phyloP scores from a whole-genome alignment of 305 asterid species.

The Fraxinus latifolia region DNA sequence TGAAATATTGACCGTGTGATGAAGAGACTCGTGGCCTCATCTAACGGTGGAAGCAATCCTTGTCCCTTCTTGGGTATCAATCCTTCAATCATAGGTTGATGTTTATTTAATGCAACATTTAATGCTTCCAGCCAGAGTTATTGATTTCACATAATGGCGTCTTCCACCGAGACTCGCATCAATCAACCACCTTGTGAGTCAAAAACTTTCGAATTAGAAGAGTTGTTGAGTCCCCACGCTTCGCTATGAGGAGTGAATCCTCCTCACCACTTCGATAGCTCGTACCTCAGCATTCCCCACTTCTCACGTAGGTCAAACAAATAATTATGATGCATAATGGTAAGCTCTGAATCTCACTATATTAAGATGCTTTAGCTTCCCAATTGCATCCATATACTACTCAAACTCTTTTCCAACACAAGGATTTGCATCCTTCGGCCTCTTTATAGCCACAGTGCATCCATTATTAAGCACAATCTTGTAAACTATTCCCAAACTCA shows the following conservation, averaged over 20 bases:
- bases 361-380: constrained; percentile 74
- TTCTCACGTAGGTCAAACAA: background rate
- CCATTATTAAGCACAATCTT: constrained; percentile 83
- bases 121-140: background rate
- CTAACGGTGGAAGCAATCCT: background rate
- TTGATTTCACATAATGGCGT: background rate
- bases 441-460: constrained; percentile 66
- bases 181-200: background rate
- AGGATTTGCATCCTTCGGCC: constrained; percentile 80
- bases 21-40: background rate
- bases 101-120: background rate
- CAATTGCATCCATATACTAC: constrained; percentile 54
- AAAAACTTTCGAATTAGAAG: background rate
- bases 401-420: constrained; percentile 72
- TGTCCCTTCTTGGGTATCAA: background rate
- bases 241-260: background rate
- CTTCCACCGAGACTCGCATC: background rate
- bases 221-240: background rate
- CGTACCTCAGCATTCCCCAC: background rate
- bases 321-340: constrained; percentile 46
- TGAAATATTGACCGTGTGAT: background rate
- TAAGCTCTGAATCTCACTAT: constrained; percentile 72
- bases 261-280: background rate
- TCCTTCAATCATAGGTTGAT: background rate
- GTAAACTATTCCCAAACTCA: constrained; percentile 75